phyloP scores from a whole-genome alignment of 176 grass and related monocot species.

The Olyra latifolia region DNA sequence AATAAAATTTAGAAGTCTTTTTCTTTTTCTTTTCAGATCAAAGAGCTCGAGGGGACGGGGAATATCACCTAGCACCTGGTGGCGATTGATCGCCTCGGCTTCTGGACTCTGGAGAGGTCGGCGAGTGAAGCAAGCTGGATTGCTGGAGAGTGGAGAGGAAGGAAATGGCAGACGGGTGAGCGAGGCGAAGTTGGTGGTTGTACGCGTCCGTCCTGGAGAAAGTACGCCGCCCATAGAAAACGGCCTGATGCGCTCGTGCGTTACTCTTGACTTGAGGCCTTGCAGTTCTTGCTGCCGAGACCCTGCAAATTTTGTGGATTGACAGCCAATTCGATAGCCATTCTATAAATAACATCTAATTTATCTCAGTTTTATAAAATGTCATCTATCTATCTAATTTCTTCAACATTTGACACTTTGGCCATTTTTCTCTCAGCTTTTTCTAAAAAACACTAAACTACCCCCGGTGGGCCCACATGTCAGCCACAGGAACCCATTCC shows the following conservation, averaged over 20 bases:
- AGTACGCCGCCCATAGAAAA: constrained; percentile 25
- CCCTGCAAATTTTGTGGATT: no score
- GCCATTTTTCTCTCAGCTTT: no score
- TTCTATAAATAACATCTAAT: no score
- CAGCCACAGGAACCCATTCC: no score
- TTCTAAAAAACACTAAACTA: no score
- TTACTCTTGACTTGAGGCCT: not conserved
- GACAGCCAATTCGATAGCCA: no score
- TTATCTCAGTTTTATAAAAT: no score
- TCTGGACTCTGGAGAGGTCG: not conserved
- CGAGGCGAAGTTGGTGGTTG: not conserved
- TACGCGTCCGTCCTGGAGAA: not conserved
- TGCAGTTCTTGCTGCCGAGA: not conserved
- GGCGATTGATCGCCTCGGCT: not conserved
- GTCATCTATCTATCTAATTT: no score
- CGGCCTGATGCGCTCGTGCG: constrained; percentile 7
- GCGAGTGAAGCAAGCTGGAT: constrained; percentile 3
- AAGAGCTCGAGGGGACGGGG: not conserved
- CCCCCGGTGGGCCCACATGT: no score
- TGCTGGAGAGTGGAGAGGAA: not conserved
- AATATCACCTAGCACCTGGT: constrained; percentile 8
- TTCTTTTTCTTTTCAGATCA: not conserved
- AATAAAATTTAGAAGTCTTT: not conserved
- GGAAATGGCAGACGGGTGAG: not conserved
- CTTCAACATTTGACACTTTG: no score